Conservation (phyloP, 768 basidiomycete genomes). For the Hygrocybe coccinea region DNA sequence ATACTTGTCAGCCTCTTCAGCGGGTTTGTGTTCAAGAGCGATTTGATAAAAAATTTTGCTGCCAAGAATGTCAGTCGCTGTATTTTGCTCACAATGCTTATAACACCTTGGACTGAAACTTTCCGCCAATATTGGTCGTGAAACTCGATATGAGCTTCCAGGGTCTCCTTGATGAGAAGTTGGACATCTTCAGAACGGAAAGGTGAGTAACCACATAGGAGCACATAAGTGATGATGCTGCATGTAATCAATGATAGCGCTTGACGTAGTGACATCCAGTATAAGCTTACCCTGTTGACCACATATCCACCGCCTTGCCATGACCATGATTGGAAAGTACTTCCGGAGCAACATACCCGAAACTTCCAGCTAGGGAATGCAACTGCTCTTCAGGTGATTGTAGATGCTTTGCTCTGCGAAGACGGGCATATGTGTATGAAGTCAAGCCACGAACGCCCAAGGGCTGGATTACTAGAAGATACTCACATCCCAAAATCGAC, state of each 20-base stretch:
- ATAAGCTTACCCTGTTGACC: slow-evolving; percentile 76
- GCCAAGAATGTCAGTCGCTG: background rate
- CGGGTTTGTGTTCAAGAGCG: slow-evolving; percentile 69
- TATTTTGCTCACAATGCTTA: background rate
- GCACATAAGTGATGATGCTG: slow-evolving; percentile 91
- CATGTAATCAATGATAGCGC: background rate
- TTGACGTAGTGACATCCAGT: background rate
- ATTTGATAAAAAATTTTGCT: slow-evolving; percentile 84
- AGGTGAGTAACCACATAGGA: slow-evolving; percentile 92
- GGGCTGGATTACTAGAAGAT: background rate
- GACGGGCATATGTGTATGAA: background rate
- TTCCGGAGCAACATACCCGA: slow-evolving; percentile 91
- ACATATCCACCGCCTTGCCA: slow-evolving; percentile 88
- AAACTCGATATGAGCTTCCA: slow-evolving; percentile 78
- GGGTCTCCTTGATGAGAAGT: slow-evolving; percentile 79
- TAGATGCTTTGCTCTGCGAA: slow-evolving; percentile 72
- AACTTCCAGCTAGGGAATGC: slow-evolving; percentile 68
- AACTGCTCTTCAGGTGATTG: slow-evolving; percentile 67
- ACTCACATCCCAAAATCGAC: slow-evolving; percentile 95
- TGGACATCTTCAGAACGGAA: slow-evolving; percentile 81
- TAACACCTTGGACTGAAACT: slow-evolving; percentile 64
- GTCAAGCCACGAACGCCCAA: background rate
- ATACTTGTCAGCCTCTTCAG: slow-evolving; percentile 63
- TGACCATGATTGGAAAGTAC: slow-evolving; percentile 79
- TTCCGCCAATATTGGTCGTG: slow-evolving; percentile 95